These are phyloP conservation scores for Mucor lusitanicus DNA, from an alignment of 371 early-diverging fungal genomes.

Conservation along the genomic window DNA sequence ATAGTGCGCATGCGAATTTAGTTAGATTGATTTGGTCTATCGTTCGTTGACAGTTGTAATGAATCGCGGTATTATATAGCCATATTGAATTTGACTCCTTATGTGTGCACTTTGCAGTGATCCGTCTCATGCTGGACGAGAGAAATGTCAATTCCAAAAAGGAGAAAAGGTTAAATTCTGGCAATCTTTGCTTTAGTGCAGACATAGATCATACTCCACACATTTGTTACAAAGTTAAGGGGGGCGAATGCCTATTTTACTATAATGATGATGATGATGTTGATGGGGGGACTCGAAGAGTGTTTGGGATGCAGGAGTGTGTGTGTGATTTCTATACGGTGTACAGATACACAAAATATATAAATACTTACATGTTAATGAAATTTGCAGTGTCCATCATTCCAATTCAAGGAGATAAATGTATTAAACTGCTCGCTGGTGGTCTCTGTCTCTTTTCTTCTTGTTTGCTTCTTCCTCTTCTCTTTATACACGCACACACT, in stretches of 20 bases:
- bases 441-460: neutral
- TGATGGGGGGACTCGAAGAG: neutral
- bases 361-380: neutral
- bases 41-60: neutral
- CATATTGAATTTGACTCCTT: neutral
- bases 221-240: constrained; percentile 2
- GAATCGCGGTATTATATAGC: neutral
- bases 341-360: neutral
- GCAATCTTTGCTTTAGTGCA: neutral
- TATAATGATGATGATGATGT: neutral
- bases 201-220: neutral
- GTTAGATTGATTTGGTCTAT: neutral
- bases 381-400: neutral
- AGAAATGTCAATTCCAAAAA: neutral
- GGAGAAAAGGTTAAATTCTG: constrained; percentile 2
- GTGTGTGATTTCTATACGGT: neutral
- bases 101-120: neutral
- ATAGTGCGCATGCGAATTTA: neutral
- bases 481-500: neutral
- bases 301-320: neutral
- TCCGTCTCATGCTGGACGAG: neutral
- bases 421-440: neutral
- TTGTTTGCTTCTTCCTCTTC: neutral
- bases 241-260: neutral
- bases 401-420: constrained; percentile 2